Evolutionary conservation across 495 filamentous ascomycete species (phyloP).

Genomic region (Mycothermus thermophilus): DNA sequence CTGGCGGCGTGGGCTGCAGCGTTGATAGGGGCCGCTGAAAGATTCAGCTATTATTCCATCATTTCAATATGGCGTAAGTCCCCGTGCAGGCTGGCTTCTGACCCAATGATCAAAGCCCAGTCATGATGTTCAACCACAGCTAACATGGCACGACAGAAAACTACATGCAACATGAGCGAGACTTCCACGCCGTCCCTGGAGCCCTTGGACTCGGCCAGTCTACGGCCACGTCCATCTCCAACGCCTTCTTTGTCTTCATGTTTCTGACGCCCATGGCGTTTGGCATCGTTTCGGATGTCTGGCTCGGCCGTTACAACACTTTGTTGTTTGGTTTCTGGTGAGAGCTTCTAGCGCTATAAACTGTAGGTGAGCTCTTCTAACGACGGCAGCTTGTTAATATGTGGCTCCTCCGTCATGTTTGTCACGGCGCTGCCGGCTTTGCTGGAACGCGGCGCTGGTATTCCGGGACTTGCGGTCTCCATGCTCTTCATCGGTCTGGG

Average conservation of each 20-base stretch:
- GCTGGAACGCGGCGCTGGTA: constrained; percentile 32
- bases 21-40: constrained; percentile 10
- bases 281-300: constrained; percentile 20
- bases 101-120: not conserved
- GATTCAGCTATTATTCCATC: constrained; percentile 14
- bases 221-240: constrained; percentile 34
- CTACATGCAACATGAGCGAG: constrained; percentile 13
- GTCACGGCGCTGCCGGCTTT: constrained; percentile 35
- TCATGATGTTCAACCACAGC: too few relatives aligned
- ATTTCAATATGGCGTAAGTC: constrained; percentile 13
- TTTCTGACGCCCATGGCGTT: constrained; percentile 17
- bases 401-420: constrained; percentile 36
- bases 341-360: not conserved
- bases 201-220: constrained; percentile 30
- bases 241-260: constrained; percentile 38
- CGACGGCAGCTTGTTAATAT: constrained; percentile 10
- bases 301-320: constrained; percentile 19
- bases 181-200: constrained; percentile 16
- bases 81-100: too few relatives aligned
- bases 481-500: constrained; percentile 37
- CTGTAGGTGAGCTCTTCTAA: constrained; percentile 23
- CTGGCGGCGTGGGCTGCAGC: constrained; percentile 12
- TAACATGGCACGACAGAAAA: constrained; percentile 10
- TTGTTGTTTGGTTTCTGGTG: constrained; percentile 13
- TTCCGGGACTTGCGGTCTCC: constrained; percentile 23